Base-by-base conservation (phyloP, 2,329 filamentous ascomycete species). In the Knoxdaviesia capensis region DNA sequence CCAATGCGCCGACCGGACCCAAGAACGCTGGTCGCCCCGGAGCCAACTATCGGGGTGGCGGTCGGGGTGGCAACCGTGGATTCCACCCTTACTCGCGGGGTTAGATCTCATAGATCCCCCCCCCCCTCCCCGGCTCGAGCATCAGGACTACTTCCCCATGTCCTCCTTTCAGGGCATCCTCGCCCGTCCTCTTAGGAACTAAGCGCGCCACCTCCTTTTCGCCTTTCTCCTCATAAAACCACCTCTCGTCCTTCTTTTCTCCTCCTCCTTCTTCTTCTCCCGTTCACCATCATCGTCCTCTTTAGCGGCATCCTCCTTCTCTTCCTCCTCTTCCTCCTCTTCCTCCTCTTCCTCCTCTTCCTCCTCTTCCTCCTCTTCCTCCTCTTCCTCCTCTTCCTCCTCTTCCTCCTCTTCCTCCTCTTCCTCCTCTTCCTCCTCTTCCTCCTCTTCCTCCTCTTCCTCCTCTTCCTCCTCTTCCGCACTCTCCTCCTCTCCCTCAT, bases 11-110 rank as follows among this genome's bases (percentile, higher is more conserved):
- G 0, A 98, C 90, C 0, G 90, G 90, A 0, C 90, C 90, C 5
- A 93, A 93, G 69, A 98, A 96, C 53, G 85, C 87, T 1, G 87
- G 87, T 30, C 81, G 80, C 54, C 85, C 87, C 1, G 86, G 87
- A 10, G 85, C 84, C 2, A 94, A 94, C 61, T 96, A 94, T 58
- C 79, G 88, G 36, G 88, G 90, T 42, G 88, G 88, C 41, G 85
- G 88, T 11, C 68, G 84, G 46, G 81, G 83, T 45, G 73, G 76
- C 29, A 70, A 68, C 59, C 65, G 84, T 31, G 83, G 82, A 3
- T 93, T 74, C 60, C 84, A 92, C 56, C 85, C 85, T 32, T 93
- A 93, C 59, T 58, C 61, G 11, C 54, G 59, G 44, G 20, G 20
- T 20, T 20, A 20, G 20, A 20, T 20, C 20, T 20, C 20, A 20